Evolutionary conservation across 306 rosid genomes (phyloP).

Genomic region (Inga laurina): DNA sequence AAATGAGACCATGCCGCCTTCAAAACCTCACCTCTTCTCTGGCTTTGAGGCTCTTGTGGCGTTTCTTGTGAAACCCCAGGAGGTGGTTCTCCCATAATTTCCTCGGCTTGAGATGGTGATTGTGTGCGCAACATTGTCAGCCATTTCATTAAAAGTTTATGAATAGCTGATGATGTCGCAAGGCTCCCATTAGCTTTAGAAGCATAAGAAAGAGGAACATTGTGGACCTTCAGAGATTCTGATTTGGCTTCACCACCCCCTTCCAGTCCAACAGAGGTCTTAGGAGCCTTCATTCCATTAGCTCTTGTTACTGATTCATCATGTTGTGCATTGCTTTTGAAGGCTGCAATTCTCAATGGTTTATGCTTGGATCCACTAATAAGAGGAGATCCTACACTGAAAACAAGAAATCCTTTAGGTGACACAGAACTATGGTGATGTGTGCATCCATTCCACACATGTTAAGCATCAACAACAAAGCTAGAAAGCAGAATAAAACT

Average conservation of each 20-base stretch:
- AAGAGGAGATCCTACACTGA: conserved; percentile 82
- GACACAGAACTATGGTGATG: conserved; percentile 24
- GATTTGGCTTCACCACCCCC: conserved; percentile 52
- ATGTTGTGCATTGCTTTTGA: conserved; percentile 72
- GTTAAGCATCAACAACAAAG: not conserved
- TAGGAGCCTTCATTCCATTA: conserved; percentile 60
- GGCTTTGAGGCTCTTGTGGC: conserved; percentile 35
- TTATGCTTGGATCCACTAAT: conserved; percentile 54
- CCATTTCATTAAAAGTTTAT: conserved; percentile 70
- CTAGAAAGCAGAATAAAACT: conserved; percentile 20
- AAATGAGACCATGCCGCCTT: conserved; percentile 55
- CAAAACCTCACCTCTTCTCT: conserved; percentile 46
- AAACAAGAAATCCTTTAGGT: conserved; percentile 53
- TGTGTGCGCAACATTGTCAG: conserved; percentile 63
- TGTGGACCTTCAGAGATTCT: conserved; percentile 58
- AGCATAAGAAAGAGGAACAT: conserved; percentile 60
- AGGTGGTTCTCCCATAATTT: conserved; percentile 53
- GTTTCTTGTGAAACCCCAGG: conserved; percentile 44
- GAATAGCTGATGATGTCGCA: conserved; percentile 64
- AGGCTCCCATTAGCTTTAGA: conserved; percentile 56
- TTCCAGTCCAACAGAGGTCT: conserved; percentile 63
- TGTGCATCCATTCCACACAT: conserved; percentile 12
- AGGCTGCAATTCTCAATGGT: conserved; percentile 65
- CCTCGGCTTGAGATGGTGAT: conserved; percentile 56
- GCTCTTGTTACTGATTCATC: conserved; percentile 57